Base-by-base conservation (phyloP, 169 alveolate genomes). In the Amoebophrya sp. region DNA sequence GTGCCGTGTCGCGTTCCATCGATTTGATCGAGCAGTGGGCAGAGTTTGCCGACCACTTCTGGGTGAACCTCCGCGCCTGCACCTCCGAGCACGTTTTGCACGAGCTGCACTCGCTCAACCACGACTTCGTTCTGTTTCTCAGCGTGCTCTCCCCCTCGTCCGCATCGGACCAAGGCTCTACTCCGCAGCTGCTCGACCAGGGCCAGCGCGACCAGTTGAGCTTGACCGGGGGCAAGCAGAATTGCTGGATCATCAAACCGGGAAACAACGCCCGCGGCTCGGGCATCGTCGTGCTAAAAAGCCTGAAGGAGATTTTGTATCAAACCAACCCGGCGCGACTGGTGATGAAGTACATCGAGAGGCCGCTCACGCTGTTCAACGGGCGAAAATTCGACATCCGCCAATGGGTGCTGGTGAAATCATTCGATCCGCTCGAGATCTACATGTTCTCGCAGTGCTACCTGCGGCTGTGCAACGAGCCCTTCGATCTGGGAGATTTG, bases 351-450 rank as follows among this genome's bases (percentile, higher is more conserved):
- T 91, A 91, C 90, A 87, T 91, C 43, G 93, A 91, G 91, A 48
- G 89, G 89, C 93, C 93, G 4, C 58, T 91, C 38, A 88, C 89
- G 2, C 91, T 91, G 41, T 91, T 91, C 88, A 67, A 88, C 18
- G 93, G 93, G 13, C 88, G 93, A 41, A 91, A 91, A 48, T 91
- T 91, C 88, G 93, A 91, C 38, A 39, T 91, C 78, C 69, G 93
- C 23, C 89, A 58, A 29, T 69, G 89, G 89, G 92, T 58, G 0
- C 58, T 90, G 67, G 91, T 89, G 58, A 38, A 7, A 29, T 1
- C 41, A 10, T 69, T 26, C 41, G 41, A 58, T 29, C 78, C 78
- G 2, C 78, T 58, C 34, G 78, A 58, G 78, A 58, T 58, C 78
- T 58, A 16, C 29, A 16, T 58, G 39, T 58, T 58, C 34, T 58